Percentiles rank a stretch among this genome's conserved stretches.
Evolutionary conservation across 805 yeast genomes (phyloP).

Genomic region (Saccharomycopsis olivae): DNA sequence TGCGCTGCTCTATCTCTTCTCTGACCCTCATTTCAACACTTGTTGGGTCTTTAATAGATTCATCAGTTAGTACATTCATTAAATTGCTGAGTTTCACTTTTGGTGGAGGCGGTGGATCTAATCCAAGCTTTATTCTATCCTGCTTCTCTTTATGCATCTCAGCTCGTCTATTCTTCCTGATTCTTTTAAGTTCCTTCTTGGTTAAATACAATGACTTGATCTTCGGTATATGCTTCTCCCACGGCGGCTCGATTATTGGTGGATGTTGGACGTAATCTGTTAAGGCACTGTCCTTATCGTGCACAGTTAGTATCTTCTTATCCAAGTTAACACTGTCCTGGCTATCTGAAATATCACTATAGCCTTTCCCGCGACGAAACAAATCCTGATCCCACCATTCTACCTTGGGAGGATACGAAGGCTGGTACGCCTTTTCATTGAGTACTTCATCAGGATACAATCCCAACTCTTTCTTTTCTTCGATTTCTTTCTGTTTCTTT

Average conservation of each 20-base stretch:
- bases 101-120: slow-evolving; percentile 82
- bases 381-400: slow-evolving; percentile 89
- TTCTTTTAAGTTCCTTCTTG: slow-evolving; percentile 62
- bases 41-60: slow-evolving; percentile 83
- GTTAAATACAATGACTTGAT: slow-evolving; percentile 51
- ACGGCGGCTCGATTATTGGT: slow-evolving; percentile 47
- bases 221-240: slow-evolving; percentile 36
- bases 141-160: slow-evolving; percentile 57
- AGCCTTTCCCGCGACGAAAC: slow-evolving; percentile 28
- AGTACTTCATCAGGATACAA: slow-evolving; percentile 38
- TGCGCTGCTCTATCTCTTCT: slow-evolving; percentile 56
- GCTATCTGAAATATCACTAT: slow-evolving; percentile 26
- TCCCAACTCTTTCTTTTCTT: slow-evolving; percentile 28
- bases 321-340: slow-evolving; percentile 19
- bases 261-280: slow-evolving; percentile 80
- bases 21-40: slow-evolving; percentile 65
- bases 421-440: slow-evolving; percentile 47
- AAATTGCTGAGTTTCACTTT: slow-evolving; percentile 77
- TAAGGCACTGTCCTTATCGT: slow-evolving; percentile 37
- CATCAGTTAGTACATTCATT: slow-evolving; percentile 78
- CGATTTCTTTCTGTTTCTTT: slow-evolving; percentile 25
- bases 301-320: slow-evolving; percentile 8
- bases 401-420: slow-evolving; percentile 42
- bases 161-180: slow-evolving; percentile 60
- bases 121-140: slow-evolving; percentile 67